A percentile compares a stretch with the other conserved stretches of the same genome.
Conservation (phyloP, 2,329 filamentous ascomycete species). For the Alternaria angustiovoidea region DNA sequence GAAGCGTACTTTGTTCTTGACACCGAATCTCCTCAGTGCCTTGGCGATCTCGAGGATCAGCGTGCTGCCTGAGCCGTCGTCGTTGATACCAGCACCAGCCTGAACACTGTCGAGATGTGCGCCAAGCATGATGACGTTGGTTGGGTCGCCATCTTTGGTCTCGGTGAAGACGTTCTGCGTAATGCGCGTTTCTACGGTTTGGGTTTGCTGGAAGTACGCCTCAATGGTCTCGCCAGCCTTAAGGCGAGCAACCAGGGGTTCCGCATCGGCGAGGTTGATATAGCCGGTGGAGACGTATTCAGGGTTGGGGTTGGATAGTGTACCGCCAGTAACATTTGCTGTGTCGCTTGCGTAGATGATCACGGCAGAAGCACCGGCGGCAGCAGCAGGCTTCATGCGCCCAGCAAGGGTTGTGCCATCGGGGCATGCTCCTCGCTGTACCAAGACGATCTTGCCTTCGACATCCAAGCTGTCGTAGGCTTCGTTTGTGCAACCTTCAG, state of each 20-base stretch:
- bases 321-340: conserved; percentile 51
- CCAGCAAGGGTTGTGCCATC: conserved; percentile 54
- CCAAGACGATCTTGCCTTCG: conserved; percentile 52
- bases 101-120: conserved; percentile 51
- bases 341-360: conserved; percentile 54
- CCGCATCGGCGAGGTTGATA: conserved; percentile 56
- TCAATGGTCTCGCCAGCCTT: conserved; percentile 51
- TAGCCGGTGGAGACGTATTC: conserved; percentile 51
- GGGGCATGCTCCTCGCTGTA: conserved; percentile 53
- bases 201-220: conserved; percentile 56
- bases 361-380: conserved; percentile 53
- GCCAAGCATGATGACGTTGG: conserved; percentile 50
- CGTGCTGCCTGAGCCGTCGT: conserved; percentile 52
- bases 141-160: conserved; percentile 48
- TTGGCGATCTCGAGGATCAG: conserved; percentile 50
- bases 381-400: conserved; percentile 51
- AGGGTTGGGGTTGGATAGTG: conserved; percentile 50
- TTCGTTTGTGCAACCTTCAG: conserved; percentile 52
- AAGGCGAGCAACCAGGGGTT: conserved; percentile 52
- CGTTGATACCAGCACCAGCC: conserved; percentile 53
- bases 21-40: conserved; percentile 48
- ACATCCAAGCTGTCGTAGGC: conserved; percentile 52
- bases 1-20: conserved; percentile 54
- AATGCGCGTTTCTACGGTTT: conserved; percentile 58
- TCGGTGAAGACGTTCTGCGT: conserved; percentile 57